Evolutionary conservation across 305 asterid species (phyloP), one percentile per base, ranked within the genome.

Genomic region (Solanum hybrid): DNA sequence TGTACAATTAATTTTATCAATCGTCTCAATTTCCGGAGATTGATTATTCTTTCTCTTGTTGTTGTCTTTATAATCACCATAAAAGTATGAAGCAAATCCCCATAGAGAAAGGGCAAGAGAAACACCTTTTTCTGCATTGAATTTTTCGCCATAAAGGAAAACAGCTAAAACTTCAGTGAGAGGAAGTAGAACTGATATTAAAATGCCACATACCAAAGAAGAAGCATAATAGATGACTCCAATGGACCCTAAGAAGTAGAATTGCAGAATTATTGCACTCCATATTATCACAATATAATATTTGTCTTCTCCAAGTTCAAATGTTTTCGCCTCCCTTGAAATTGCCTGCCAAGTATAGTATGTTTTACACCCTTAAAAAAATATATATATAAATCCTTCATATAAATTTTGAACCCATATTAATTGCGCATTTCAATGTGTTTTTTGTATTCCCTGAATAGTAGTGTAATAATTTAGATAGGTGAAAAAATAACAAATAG

Each of bases 41-140:
- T 87, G 81, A 13, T 33, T 20, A n/a, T 10, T 87, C 34, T 37
- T 3, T 37, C 41, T 61, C 11, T 17, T 61, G 4, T 61, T 86
- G 51, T 27, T 86, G 0, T 3, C n/a, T 32, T 70, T 87, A 9
- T 68, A 11, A 65, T 70, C 37, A 17, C 37, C 89, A 15, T 87
- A 24, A 12, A 87, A 87, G 81, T 87, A 87, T 14, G 81, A 34
- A 87, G 39, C 6, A 34, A 70, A 87, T n/a, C 89, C 89, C 81
- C 51, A 87, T 13, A 87, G n/a, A 27, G 65, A 87, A n/a, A 87
- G 89, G 17, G 80, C 81, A 87, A 87, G 89, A 12, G 89, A 87
- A 70, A 87, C 10, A 3, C 57, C 89, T 73, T 87, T 87, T 87
- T 87, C 65, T 11, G 61, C 61, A 2, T 5, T 70, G 68, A 87